Evolutionary conservation across 2,329 filamentous ascomycete species (phyloP), one percentile per base, ranked within the genome.

Genomic region (Pyricularia grisea): DNA sequence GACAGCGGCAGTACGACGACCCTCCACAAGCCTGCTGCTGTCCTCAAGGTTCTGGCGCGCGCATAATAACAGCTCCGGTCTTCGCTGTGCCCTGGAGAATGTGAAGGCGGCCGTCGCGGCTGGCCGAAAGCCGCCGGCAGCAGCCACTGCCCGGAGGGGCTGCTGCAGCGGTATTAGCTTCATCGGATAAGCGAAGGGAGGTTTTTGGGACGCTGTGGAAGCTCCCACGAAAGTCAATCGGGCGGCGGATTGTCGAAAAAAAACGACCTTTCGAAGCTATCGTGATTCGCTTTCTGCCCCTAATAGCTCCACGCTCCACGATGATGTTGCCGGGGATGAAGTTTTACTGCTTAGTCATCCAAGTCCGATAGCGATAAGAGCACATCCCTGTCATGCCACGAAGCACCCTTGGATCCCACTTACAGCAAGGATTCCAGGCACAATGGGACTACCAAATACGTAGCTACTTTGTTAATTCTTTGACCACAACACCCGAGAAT

Each of bases 1-100:
- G 77, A 88, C 85, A 28, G 85, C 81, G 72, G 86, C 86, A 74
- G 84, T 80, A 76, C 86, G 81, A 72, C 82, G 80, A 72, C 85
- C 85, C 72, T 83, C 79, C 11, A 83, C 81, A 68, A 79, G 76
- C 67, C 77, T 76, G 76, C 81, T 81, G 71, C 77, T 75, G 55
- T 77, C 75, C 72, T 75, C 74, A 67, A 80, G 70, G 68, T 77
- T 77, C 72, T 78, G 75, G 75, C 77, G 73, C 72, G 77, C 58
- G 30, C 55, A 75, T 72, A 77, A 76, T 63, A 28, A 63, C 60
- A 74, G 74, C 68, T 75, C 73, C 30, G 74, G 70, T 68, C 66
- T 33, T 23, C 76, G 72, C 28, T 31, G 69, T 2, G 72, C 68
- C 31, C 72, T 68, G 30, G 72, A 55, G 55, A 72, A 72, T 33